Base-by-base conservation (phyloP, 139 green algal species). In the Ettlia oleoabundans region DNA sequence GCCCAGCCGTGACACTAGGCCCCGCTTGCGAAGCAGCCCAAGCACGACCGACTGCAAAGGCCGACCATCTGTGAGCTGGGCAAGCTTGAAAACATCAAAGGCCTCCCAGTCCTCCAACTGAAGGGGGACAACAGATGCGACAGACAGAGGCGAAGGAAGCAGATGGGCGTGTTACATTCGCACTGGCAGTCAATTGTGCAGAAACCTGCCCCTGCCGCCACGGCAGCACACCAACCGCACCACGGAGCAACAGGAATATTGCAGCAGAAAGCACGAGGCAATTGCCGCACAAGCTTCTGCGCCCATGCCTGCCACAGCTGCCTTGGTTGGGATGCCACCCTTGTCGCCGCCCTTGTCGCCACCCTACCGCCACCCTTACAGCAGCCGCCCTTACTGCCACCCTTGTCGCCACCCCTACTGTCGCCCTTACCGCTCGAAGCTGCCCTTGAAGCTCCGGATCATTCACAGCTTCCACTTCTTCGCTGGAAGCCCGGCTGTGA, bases 41-140 rank as follows among this genome's bases (percentile, higher is more conserved):
- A 90, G 51, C 8, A 55, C 67, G 7, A 93, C 86, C 10, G 81
- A 51, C 66, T 89, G 53, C 40, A 93, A 76, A 24, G 89, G 84
- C 26, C 76, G 78, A 2, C 86, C 84, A 0, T 83, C 40, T 0
- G 82, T 86, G 52, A 88, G 47, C 53, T 52, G 35, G 4, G 70
- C 84, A 40, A 94, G 66, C 38, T 73, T 41, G 53, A 94, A 94
- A 2, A 95, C 84, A 47, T 95, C 84, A 70, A 95, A 95, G 8
- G 32, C 38, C 18, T 91, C 79, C 91, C 90, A 94, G 53, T 87
- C 81, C 0, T 87, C 74, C 70, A 92, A 33, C 85, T 93, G 87
- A 68, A 88, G 8, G 13, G 40, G 9, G 28, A n/a, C 33, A 21
- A 22, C 30, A 26, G n/a, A 8, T 33, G 47, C 10, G 32, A 51